Base-by-base conservation (phyloP, 768 basidiomycete genomes). In the Trametes elegans region DNA sequence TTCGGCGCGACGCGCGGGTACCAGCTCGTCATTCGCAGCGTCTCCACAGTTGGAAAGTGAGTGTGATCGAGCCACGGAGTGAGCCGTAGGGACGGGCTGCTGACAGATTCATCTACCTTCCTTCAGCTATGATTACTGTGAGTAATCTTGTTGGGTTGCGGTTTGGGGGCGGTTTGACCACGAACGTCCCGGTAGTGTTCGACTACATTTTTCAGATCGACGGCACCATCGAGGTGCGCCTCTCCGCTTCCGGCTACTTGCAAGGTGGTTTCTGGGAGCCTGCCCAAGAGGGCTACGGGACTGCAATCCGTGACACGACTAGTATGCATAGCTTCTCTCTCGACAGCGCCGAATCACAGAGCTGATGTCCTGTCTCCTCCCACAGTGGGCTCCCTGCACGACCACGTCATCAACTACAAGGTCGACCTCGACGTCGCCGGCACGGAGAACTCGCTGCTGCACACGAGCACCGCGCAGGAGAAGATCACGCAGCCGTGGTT, bases 211-310 rank as follows among this genome's bases (percentile, higher is more conserved):
- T 86, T 73, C 77, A 80, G 53, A 64, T 84, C 16, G 85, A 87
- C 58, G 84, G 85, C 3, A 84, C 83, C 3, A 77, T 87, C 21
- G 85, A 87, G 70, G 81, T 85, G n/a, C 74, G 81, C 1, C 28
- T 85, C 16, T 85, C 84, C 7, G 85, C 85, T 0, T 85, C 83
- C 3, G 85, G 85, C 1, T 87, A 87, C 63, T 71, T 87, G 49
- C 85, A 86, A 69, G 83, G 80, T 39, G 83, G 79, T 11, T 82
- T 75, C 64, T 85, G 81, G 78, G 77, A 79, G 29, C 56, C 71
- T 1, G 64, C 73, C 16, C 78, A 83, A 66, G 70, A 70, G 3
- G 62, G 69, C 0, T 85, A 85, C 61, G 85, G 85, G 0, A 72
- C 76, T 23, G 75, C 73, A 14, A 83, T 87, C 42, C 76, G 76